Evolutionary conservation across 257 asterid species (phyloP).

Genomic region (Primulina tabacum): DNA sequence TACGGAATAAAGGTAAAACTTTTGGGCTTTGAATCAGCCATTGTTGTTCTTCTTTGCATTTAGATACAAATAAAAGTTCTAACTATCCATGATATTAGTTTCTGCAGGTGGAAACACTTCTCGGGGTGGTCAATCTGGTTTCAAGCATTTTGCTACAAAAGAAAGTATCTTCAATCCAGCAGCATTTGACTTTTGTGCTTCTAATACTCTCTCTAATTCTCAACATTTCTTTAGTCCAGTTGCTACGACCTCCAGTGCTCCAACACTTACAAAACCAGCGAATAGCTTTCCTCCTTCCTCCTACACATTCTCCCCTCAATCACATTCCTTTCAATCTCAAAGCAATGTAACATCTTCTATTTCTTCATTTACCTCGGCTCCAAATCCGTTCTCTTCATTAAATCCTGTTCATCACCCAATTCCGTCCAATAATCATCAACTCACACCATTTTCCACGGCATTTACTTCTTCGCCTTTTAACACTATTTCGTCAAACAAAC

Average conservation of each 20-base stretch:
- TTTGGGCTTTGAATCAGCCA: not conserved
- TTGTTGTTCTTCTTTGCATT: not conserved
- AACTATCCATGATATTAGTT: conserved; percentile 10
- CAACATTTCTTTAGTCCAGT: conserved; percentile 12
- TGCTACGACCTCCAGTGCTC: conserved; percentile 8
- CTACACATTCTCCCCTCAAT: conserved; percentile 3
- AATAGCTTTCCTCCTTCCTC: conserved; percentile 14
- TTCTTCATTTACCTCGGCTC: conserved; percentile 5
- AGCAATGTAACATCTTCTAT: conserved; percentile 7
- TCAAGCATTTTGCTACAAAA: not conserved
- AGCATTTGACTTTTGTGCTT: not conserved
- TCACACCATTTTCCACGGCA: not conserved
- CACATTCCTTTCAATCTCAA: conserved; percentile 16
- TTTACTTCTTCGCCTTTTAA: not conserved
- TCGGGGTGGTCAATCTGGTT: not conserved
- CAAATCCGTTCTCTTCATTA: not conserved
- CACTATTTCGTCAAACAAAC: not conserved
- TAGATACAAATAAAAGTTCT: conserved; percentile 4
- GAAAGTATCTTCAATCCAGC: conserved; percentile 1
- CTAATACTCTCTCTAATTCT: not conserved
- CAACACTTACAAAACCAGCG: conserved; percentile 10
- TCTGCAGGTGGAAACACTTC: conserved; percentile 19
- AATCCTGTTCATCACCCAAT: conserved; percentile 5
- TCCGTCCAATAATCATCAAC: not conserved
- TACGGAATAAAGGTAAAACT: conserved; percentile 18